phyloP scores from a whole-genome alignment of 805 yeast genomes.

The Suhomyces sp. region DNA sequence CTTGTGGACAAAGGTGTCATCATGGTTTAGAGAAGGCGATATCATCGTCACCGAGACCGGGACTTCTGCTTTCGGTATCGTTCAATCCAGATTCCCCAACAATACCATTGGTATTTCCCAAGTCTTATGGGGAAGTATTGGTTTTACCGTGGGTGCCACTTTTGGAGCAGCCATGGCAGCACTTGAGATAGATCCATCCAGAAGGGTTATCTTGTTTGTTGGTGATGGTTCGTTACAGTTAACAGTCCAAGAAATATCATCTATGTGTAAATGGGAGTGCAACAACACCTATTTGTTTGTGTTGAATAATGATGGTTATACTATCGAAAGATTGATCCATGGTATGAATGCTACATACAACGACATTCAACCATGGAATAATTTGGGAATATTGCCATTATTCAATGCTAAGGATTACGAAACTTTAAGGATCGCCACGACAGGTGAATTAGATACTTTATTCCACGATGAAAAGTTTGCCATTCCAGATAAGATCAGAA shows the following conservation, averaged over 20 bases:
- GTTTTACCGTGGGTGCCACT: slow-evolving; percentile 35
- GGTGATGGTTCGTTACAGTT: slow-evolving; percentile 25
- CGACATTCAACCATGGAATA: slow-evolving; percentile 22
- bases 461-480: slow-evolving; percentile 15
- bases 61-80: slow-evolving; percentile 36
- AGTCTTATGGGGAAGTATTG: slow-evolving; percentile 38
- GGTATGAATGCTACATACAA: slow-evolving; percentile 19
- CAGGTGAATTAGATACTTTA: slow-evolving; percentile 17
- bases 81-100: slow-evolving; percentile 31
- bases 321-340: slow-evolving; percentile 23
- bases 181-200: slow-evolving; percentile 28
- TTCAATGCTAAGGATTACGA: slow-evolving; percentile 20
- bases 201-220: slow-evolving; percentile 20
- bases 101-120: slow-evolving; percentile 33
- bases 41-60: slow-evolving; percentile 36
- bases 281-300: slow-evolving; percentile 18
- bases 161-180: slow-evolving; percentile 37
- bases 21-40: slow-evolving; percentile 32
- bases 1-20: slow-evolving; percentile 30
- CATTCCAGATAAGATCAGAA: slow-evolving; percentile 15
- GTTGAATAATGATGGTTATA: slow-evolving; percentile 23
- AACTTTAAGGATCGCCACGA: slow-evolving; percentile 11
- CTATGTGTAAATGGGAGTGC: slow-evolving; percentile 15
- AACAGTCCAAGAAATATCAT: slow-evolving; percentile 24
- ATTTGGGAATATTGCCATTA: slow-evolving; percentile 14